Percentiles rank a stretch among this genome's conserved stretches.
phyloP scores from a whole-genome alignment of 2,329 filamentous ascomycete species.

The Pseudogymnoascus pannorum region DNA sequence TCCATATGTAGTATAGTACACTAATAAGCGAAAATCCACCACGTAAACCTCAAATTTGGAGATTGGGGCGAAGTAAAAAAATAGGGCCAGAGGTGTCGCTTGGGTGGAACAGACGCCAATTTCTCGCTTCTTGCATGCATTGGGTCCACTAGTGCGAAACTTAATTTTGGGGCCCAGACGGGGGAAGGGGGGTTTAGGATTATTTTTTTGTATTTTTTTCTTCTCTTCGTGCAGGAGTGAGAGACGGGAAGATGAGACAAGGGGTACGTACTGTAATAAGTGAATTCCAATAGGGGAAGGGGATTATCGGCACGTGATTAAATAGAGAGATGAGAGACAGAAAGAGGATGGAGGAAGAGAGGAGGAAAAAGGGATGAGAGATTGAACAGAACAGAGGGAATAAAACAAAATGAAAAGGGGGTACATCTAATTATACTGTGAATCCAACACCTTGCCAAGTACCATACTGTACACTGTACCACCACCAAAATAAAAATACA shows the following conservation, averaged over 20 bases:
- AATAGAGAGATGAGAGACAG: background rate
- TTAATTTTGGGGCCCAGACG: constrained; percentile 7
- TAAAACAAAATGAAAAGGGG: background rate
- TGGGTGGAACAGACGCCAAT: too few species aligned
- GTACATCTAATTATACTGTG: background rate
- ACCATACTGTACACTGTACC: background rate
- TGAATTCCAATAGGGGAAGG: background rate
- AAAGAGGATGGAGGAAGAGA: background rate
- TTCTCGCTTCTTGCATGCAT: background rate
- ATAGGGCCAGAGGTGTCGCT: too few species aligned
- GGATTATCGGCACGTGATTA: background rate
- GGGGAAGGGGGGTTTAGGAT: background rate
- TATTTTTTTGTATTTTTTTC: background rate
- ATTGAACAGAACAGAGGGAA: too few species aligned
- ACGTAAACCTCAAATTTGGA: background rate
- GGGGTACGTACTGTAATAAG: background rate
- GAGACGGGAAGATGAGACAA: background rate
- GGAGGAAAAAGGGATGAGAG: background rate
- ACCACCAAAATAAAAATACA: background rate
- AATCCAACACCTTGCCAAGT: background rate
- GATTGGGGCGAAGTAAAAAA: too few species aligned
- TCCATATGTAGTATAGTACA: background rate
- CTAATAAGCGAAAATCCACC: too few species aligned
- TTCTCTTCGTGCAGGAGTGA: background rate
- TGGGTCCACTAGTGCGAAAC: constrained; percentile 5